Evolutionary conservation across 2,329 filamentous ascomycete species (phyloP), one percentile per base, ranked within the genome.

Genomic region (Phyllosticta paracitricarpa): DNA sequence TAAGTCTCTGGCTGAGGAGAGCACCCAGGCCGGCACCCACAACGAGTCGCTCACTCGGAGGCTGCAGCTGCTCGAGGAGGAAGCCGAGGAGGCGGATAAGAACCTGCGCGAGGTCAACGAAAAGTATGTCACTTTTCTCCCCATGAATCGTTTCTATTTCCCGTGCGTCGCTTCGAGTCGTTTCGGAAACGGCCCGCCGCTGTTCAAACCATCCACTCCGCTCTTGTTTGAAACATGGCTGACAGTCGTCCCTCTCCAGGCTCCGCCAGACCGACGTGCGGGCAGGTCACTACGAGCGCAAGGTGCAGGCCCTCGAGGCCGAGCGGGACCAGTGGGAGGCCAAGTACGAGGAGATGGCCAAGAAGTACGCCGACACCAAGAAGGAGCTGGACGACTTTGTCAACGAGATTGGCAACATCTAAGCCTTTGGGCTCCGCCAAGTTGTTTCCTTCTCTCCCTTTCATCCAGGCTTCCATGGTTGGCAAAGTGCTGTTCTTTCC

Each of bases 241-340:
- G 55, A 63, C 59, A 26, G 2, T 25, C 52, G 30, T 6, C 17
- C 55, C 22, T 48, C 19, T 62, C 66, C 69, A 99, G 94, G 81
- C 90, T 97, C 74, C 92, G 94, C 77, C 92, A 96, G 82, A 97
- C 94, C 80, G 94, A 99, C 76, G 91, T 97, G 80, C 97, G 97
- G 84, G 92, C 93, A 72, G 94, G 93, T 71, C 93, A 99, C 82
- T 97, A 93, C 79, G 94, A 99, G 82, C 94, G 94, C 80, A 97
- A 97, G 84, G 94, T 97, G 69, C 91, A 97, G 79, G 93, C 94
- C 71, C 87, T 97, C 73, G 94, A 99, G 81, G 82, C 85, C 73
- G 85, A 92, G 76, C 89, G 90, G 71, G 91, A 97, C 78, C 86
- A 92, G 78, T 97, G 92, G 92, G 94, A 97, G 82, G 76, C 83